Conservation (phyloP, 2,329 filamentous ascomycete genomes). For the Sclerotinia glacialis region DNA sequence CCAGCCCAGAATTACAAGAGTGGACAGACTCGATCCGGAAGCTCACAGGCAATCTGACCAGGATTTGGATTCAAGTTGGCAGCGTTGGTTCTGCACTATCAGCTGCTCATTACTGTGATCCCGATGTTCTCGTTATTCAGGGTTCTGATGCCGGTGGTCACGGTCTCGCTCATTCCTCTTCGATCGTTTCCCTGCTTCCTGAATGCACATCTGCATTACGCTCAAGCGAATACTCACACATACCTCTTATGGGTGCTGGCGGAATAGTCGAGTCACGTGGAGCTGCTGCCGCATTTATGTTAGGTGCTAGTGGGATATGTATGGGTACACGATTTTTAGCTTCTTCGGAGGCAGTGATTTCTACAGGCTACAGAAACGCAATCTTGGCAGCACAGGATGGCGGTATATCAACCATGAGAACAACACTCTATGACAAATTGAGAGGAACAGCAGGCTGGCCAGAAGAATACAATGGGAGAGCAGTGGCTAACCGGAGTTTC, state of each 20-base stretch:
- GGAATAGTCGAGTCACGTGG: constrained; percentile 42
- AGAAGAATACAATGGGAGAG: constrained; percentile 54
- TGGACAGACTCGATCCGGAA: constrained; percentile 38
- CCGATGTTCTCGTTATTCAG: constrained; percentile 42
- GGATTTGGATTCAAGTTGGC: constrained; percentile 42
- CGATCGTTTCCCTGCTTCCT: constrained; percentile 41
- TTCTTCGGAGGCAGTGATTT: constrained; percentile 46
- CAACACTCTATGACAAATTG: constrained; percentile 50
- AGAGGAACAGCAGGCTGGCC: constrained; percentile 59
- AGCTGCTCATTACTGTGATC: constrained; percentile 29
- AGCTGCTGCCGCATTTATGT: constrained; percentile 39
- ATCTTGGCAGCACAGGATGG: constrained; percentile 49
- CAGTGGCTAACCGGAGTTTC: constrained; percentile 55
- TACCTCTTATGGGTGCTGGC: constrained; percentile 40
- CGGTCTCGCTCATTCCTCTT: constrained; percentile 37
- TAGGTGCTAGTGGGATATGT: constrained; percentile 45
- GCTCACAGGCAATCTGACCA: constrained; percentile 28
- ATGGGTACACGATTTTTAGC: constrained; percentile 53
- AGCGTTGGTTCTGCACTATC: constrained; percentile 36
- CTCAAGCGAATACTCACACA: constrained; percentile 29
- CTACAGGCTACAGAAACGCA: constrained; percentile 47
- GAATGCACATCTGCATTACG: constrained; percentile 39
- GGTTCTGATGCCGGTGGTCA: constrained; percentile 43
- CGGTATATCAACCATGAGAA: constrained; percentile 49
- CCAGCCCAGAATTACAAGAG: constrained; percentile 30